A percentile compares a stretch with the other conserved stretches of the same genome.
Evolutionary conservation across 805 yeast genomes (phyloP).

Genomic region (Yarrowia sp.): DNA sequence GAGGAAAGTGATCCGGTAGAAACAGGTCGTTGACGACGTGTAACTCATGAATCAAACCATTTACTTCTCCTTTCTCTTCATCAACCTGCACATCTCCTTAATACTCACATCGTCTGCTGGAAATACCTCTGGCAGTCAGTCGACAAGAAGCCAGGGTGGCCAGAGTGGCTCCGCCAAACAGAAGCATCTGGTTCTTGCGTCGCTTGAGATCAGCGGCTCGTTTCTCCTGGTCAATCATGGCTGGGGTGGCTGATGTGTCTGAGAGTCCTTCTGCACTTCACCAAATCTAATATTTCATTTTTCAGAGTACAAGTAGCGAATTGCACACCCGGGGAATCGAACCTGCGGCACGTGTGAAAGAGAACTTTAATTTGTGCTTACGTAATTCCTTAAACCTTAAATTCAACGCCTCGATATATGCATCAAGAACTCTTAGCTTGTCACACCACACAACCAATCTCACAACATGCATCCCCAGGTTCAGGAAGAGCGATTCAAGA

Average conservation of each 20-base stretch:
- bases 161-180: slow-evolving; percentile 75
- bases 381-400: neutral
- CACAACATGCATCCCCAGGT: slow-evolving; percentile 61
- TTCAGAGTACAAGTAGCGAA: neutral
- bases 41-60: too few relatives aligned
- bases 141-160: slow-evolving; percentile 75
- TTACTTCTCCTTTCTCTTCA: too few relatives aligned
- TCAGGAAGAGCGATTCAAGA: slow-evolving; percentile 54
- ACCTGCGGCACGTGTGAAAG: neutral
- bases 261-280: neutral
- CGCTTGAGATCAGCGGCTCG: slow-evolving; percentile 28
- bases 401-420: slow-evolving; percentile 20
- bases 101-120: slow-evolving; percentile 62
- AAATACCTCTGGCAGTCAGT: slow-evolving; percentile 75
- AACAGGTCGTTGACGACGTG: too few relatives aligned
- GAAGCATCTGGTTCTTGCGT: slow-evolving; percentile 70
- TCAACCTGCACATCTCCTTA: neutral
- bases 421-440: slow-evolving; percentile 15
- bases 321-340: neutral
- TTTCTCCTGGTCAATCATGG: slow-evolving; percentile 35
- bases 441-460: slow-evolving; percentile 32
- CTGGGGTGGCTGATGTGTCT: slow-evolving; percentile 7
- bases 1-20: too few relatives aligned
- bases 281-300: slow-evolving; percentile 21
- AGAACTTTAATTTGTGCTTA: neutral